These are phyloP conservation scores for Teratosphaeria destructans DNA, from an alignment of 2,329 filamentous ascomycete species.

Conservation along the genomic window DNA sequence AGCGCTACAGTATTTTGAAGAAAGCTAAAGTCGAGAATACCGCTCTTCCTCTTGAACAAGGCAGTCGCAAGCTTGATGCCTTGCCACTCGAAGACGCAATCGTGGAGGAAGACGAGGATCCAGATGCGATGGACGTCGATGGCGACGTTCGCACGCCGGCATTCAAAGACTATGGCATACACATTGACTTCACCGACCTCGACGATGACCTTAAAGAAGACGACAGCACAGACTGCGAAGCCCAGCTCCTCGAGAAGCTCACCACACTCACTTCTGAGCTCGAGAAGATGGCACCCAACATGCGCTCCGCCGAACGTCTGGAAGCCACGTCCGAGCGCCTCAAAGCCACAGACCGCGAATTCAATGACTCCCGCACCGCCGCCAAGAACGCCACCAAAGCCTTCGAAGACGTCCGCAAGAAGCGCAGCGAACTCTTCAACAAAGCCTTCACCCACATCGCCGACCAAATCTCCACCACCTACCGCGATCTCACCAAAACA, in stretches of 20 bases:
- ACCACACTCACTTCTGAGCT: constrained; percentile 63
- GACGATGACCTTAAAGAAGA: constrained; percentile 74
- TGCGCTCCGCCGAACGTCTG: constrained; percentile 86
- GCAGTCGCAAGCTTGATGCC: constrained; percentile 62
- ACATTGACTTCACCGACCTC: constrained; percentile 72
- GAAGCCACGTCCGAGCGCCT: constrained; percentile 76
- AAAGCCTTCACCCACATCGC: constrained; percentile 92
- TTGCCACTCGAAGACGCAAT: constrained; percentile 74
- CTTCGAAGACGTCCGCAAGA: constrained; percentile 71
- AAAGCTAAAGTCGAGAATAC: constrained; percentile 92
- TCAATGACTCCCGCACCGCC: constrained; percentile 67
- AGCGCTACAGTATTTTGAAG: constrained; percentile 73
- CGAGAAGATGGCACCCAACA: constrained; percentile 92
- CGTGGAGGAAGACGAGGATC: constrained; percentile 56
- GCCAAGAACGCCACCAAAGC: constrained; percentile 68
- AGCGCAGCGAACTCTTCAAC: constrained; percentile 84
- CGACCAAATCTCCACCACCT: constrained; percentile 86
- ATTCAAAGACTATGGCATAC: constrained; percentile 83
- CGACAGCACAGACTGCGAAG: constrained; percentile 61
- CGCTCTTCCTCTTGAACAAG: constrained; percentile 64
- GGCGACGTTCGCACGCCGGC: constrained; percentile 49
- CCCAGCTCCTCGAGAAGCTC: constrained; percentile 68
- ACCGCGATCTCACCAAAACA: constrained; percentile 87
- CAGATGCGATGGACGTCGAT: constrained; percentile 89
- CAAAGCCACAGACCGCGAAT: constrained; percentile 76